A percentile compares a stretch with the other conserved stretches of the same genome.
Evolutionary conservation across 768 basidiomycete species (phyloP).

Genomic region (Pleurotus sapidus): DNA sequence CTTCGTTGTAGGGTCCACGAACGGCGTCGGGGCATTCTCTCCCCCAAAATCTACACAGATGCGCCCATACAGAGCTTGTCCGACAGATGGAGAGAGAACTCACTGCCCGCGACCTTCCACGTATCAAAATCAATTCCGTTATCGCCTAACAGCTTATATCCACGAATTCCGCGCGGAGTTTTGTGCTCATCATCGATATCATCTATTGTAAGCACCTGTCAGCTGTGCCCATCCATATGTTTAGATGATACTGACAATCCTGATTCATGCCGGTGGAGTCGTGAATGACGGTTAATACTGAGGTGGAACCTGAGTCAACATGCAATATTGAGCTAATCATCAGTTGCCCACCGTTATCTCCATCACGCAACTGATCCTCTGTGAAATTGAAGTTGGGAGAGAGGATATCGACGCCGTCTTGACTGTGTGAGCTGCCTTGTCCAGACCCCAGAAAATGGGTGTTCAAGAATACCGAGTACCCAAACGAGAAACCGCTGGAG

Average conservation of each 20-base stretch:
- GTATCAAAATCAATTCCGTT: slow-evolving; percentile 26
- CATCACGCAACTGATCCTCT: slow-evolving; percentile 22
- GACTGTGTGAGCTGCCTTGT: slow-evolving; percentile 32
- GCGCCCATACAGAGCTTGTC: too few relatives aligned
- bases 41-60: slow-evolving; percentile 30
- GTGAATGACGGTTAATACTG: slow-evolving; percentile 32
- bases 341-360: slow-evolving; percentile 22
- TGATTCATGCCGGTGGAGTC: slow-evolving; percentile 35
- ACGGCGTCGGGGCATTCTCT: slow-evolving; percentile 50
- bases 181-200: slow-evolving; percentile 41
- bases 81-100: slow-evolving; percentile 9
- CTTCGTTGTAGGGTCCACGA: slow-evolving; percentile 60
- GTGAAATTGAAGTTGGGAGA: slow-evolving; percentile 32
- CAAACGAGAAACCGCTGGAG: slow-evolving; percentile 37
- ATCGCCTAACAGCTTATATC: slow-evolving; percentile 46
- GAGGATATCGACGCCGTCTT: slow-evolving; percentile 29
- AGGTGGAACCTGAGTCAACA: not conserved
- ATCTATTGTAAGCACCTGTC: slow-evolving; percentile 14
- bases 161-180: slow-evolving; percentile 66
- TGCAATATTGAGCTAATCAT: not conserved
- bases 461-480: slow-evolving; percentile 43
- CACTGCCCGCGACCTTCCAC: slow-evolving; percentile 41
- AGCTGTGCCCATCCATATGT: not conserved
- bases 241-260: slow-evolving; percentile 23
- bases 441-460: slow-evolving; percentile 39